These are phyloP conservation scores for Diaporthe helianthi DNA, from an alignment of 2,329 filamentous ascomycete species.

Conservation along the genomic window DNA sequence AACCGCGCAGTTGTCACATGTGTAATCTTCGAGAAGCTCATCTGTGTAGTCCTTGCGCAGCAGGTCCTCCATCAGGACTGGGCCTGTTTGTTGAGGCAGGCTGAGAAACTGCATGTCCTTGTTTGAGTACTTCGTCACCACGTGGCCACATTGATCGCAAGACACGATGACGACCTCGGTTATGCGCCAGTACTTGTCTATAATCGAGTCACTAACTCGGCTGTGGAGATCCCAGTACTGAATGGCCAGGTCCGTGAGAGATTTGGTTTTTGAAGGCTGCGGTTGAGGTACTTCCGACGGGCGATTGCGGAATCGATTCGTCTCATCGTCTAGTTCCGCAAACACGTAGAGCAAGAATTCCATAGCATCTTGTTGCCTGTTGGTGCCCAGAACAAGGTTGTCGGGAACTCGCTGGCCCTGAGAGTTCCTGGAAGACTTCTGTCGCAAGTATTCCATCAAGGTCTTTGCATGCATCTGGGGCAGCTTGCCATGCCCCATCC, in stretches of 20 bases:
- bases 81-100: slow-evolving; percentile 43
- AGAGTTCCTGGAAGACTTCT: slow-evolving; percentile 54
- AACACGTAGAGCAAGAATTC: slow-evolving; percentile 88
- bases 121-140: slow-evolving; percentile 51
- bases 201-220: slow-evolving; percentile 74
- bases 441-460: slow-evolving; percentile 68
- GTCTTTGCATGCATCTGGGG: slow-evolving; percentile 60
- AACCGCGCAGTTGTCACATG: slow-evolving; percentile 77
- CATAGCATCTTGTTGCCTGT: slow-evolving; percentile 86
- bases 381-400: slow-evolving; percentile 68
- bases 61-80: slow-evolving; percentile 62
- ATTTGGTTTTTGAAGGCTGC: slow-evolving; percentile 34
- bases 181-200: slow-evolving; percentile 81
- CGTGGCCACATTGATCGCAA: slow-evolving; percentile 66
- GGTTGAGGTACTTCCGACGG: slow-evolving; percentile 37
- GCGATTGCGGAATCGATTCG: slow-evolving; percentile 67
- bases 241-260: slow-evolving; percentile 63
- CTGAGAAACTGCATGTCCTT: slow-evolving; percentile 63
- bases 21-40: slow-evolving; percentile 72
- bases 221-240: slow-evolving; percentile 79
- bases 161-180: slow-evolving; percentile 76
- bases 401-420: slow-evolving; percentile 38
- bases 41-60: slow-evolving; percentile 73
- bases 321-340: slow-evolving; percentile 83
- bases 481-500: slow-evolving; percentile 61